These are phyloP conservation scores for Zangia roseola DNA, from an alignment of 768 basidiomycete genomes.

Conservation along the genomic window DNA sequence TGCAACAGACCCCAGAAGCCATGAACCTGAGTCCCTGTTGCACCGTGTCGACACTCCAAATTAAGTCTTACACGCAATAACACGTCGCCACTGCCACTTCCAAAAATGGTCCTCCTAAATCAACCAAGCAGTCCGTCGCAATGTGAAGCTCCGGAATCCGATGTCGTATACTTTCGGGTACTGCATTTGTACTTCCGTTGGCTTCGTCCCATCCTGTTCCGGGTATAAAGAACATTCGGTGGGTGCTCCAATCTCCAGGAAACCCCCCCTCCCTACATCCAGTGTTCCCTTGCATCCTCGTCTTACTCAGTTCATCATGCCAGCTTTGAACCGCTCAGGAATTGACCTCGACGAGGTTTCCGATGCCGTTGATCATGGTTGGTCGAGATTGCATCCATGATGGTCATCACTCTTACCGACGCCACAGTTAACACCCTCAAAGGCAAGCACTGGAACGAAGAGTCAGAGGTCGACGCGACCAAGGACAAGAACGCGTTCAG, in stretches of 20 bases:
- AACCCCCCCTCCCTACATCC: neutral
- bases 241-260: constrained; percentile 4
- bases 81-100: constrained; percentile 15
- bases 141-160: constrained; percentile 20
- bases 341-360: constrained; percentile 41
- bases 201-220: constrained; percentile 6
- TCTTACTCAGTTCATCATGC: constrained; percentile 16
- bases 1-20: no score
- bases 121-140: constrained; percentile 11
- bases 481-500: constrained; percentile 72
- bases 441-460: constrained; percentile 56
- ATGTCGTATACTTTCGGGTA: constrained; percentile 20
- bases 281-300: neutral
- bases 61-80: constrained; percentile 10
- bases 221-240: constrained; percentile 19
- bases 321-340: constrained; percentile 28
- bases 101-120: constrained; percentile 14
- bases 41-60: constrained; percentile 5
- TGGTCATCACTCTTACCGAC: neutral
- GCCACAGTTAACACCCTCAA: constrained; percentile 66
- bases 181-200: constrained; percentile 13
- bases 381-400: constrained; percentile 8
- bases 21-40: neutral
- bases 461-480: constrained; percentile 51
- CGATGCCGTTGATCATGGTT: constrained; percentile 51